These are phyloP conservation scores for Phanerodontia chrysosporium DNA, from an alignment of 768 basidiomycete species.

Conservation along the genomic window DNA sequence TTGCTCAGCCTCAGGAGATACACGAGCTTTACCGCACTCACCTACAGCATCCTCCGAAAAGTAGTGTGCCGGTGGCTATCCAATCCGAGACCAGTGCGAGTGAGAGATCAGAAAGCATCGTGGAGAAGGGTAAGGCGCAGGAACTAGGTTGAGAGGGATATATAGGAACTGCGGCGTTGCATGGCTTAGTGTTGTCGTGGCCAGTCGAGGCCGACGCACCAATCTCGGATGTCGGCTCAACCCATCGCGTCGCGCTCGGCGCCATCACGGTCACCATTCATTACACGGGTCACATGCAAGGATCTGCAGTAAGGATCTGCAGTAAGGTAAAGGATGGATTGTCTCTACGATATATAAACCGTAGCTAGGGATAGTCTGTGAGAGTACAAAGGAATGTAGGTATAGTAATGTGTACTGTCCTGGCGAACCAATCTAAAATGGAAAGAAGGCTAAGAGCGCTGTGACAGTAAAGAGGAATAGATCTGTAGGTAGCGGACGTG, in stretches of 20 bases:
- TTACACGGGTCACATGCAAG: not conserved
- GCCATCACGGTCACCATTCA: not conserved
- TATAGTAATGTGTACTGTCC: conserved; percentile 15
- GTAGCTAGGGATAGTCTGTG: conserved; percentile 18
- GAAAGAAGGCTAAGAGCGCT: not conserved
- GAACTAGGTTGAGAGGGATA: not conserved
- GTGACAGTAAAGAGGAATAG: conserved; percentile 4
- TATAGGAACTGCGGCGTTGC: not conserved
- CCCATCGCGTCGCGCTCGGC: not conserved
- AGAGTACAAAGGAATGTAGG: conserved; percentile 1
- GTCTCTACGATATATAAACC: conserved; percentile 1
- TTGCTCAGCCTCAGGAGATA: not conserved
- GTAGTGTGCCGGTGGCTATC: conserved; percentile 61
- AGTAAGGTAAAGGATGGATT: not conserved
- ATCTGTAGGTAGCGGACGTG: not conserved
- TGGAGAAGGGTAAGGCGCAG: not conserved
- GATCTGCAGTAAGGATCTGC: not conserved
- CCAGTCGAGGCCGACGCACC: not conserved
- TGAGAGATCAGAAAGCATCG: conserved; percentile 9
- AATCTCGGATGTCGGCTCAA: not conserved
- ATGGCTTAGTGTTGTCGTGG: not conserved
- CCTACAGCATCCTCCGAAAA: conserved; percentile 93
- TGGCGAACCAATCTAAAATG: not conserved
- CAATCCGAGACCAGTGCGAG: conserved; percentile 37
- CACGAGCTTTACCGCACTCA: conserved; percentile 21